Evolutionary conservation across 176 grass and related monocot genomes (phyloP).

Genomic region (Echinochloa phyllopogon): DNA sequence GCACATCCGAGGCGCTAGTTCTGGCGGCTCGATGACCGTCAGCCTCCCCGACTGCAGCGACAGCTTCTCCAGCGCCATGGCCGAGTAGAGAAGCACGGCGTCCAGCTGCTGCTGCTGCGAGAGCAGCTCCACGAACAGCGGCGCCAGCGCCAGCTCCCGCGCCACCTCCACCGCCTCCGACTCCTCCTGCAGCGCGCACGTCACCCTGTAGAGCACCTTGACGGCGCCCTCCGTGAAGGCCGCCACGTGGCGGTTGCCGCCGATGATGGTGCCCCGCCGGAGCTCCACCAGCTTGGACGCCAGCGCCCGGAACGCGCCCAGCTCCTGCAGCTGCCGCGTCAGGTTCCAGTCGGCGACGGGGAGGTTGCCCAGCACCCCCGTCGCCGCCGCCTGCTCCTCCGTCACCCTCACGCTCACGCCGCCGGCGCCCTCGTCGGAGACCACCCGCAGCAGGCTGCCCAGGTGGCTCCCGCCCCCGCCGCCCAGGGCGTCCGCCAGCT

Average conservation of each 20-base stretch:
- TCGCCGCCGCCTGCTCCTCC: slow-evolving; percentile 75
- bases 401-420: slow-evolving; percentile 36
- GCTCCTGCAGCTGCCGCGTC: slow-evolving; percentile 62
- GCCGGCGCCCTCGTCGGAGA: slow-evolving; percentile 40
- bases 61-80: slow-evolving; percentile 71
- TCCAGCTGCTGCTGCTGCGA: slow-evolving; percentile 65
- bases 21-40: slow-evolving; percentile 28
- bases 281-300: slow-evolving; percentile 57
- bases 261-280: slow-evolving; percentile 57
- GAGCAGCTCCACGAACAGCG: slow-evolving; percentile 66
- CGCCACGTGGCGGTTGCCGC: slow-evolving; percentile 59
- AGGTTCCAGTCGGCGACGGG: slow-evolving; percentile 60
- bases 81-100: slow-evolving; percentile 66
- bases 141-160: slow-evolving; percentile 53
- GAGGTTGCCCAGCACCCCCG: slow-evolving; percentile 71
- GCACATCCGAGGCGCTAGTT: slow-evolving; percentile 14
- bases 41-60: slow-evolving; percentile 54
- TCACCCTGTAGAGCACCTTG: slow-evolving; percentile 63
- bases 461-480: slow-evolving; percentile 56
- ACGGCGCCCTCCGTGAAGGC: slow-evolving; percentile 76
- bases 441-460: slow-evolving; percentile 47
- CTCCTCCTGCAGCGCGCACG: slow-evolving; percentile 54
- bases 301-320: slow-evolving; percentile 59
- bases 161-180: slow-evolving; percentile 47
- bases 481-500: slow-evolving; percentile 64